A percentile compares a stretch with the other conserved stretches of the same genome.
phyloP scores from a whole-genome alignment of 306 rosid genomes.

The Datisca glomerata region DNA sequence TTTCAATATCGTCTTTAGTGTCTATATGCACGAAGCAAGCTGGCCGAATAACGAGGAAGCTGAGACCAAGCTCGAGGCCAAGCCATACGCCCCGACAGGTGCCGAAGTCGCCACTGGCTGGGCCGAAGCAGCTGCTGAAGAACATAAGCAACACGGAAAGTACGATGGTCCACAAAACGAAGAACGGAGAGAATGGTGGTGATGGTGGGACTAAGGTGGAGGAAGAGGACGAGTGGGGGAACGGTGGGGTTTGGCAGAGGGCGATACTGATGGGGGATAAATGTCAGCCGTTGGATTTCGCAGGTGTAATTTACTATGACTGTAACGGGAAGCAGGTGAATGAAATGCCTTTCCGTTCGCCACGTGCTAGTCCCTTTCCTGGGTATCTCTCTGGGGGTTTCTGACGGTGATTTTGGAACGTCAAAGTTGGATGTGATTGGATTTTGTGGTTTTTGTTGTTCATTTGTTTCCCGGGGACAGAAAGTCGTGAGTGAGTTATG shows the following conservation, averaged over 20 bases:
- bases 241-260: slow-evolving; percentile 94
- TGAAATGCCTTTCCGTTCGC: slow-evolving; percentile 54
- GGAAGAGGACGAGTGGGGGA: slow-evolving; percentile 34
- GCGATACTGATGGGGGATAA: slow-evolving; percentile 82
- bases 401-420: too few species aligned
- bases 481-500: too few species aligned
- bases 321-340: slow-evolving; percentile 33
- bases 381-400: too few species aligned
- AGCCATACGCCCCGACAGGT: slow-evolving; percentile 4
- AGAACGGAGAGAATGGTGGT: slow-evolving; percentile 2
- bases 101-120: slow-evolving; percentile 16
- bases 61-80: slow-evolving; percentile 1
- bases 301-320: slow-evolving; percentile 69
- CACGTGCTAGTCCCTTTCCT: slow-evolving; percentile 86
- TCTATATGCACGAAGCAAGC: slow-evolving; percentile 30
- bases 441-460: too few species aligned
- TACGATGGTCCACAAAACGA: slow-evolving; percentile 26
- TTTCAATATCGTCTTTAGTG: slow-evolving; percentile 29
- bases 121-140: slow-evolving; percentile 53
- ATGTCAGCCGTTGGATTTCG: slow-evolving; percentile 75
- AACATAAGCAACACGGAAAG: slow-evolving; percentile 53
- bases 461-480: too few species aligned
- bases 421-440: too few species aligned
- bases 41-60: slow-evolving; percentile 7
- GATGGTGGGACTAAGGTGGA: neutral